Evolutionary conservation across 2,329 filamentous ascomycete species (phyloP).

Genomic region (Pseudogymnoascus sp.): DNA sequence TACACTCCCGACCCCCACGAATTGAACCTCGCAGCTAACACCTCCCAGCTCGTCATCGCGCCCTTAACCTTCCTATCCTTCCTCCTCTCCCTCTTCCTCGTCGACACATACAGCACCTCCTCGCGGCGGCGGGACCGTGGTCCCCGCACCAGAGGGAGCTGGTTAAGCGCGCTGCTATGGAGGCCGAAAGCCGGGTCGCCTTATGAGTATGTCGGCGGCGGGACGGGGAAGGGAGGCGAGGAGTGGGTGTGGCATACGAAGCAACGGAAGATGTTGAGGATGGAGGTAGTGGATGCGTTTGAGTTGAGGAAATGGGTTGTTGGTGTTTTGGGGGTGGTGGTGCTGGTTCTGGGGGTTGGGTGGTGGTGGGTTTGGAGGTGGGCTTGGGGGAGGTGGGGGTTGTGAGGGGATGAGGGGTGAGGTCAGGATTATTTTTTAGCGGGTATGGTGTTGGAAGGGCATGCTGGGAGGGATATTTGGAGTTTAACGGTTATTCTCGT

Average conservation of each 20-base stretch:
- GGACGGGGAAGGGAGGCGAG: constrained; percentile 11
- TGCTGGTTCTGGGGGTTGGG: constrained; percentile 12
- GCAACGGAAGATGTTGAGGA: constrained; percentile 27
- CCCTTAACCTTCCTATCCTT: constrained; percentile 28
- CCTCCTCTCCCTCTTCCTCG: constrained; percentile 27
- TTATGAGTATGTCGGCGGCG: constrained; percentile 20
- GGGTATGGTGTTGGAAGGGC: not conserved
- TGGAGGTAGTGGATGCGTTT: constrained; percentile 28
- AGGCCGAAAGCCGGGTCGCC: constrained; percentile 10
- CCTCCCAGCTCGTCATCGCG: constrained; percentile 24
- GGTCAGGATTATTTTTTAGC: constrained; percentile 1
- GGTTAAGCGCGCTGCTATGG: not conserved
- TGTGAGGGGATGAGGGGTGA: constrained; percentile 9
- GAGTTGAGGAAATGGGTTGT: constrained; percentile 24
- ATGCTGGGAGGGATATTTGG: not conserved
- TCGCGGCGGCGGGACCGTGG: not conserved
- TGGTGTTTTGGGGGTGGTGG: not conserved
- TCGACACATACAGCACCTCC: constrained; percentile 23
- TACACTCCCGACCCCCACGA: no score
- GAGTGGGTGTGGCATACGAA: constrained; percentile 28
- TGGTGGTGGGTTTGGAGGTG: not conserved
- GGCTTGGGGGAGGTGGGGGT: constrained; percentile 9
- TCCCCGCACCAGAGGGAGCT: not conserved
- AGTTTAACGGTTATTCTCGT: not conserved
- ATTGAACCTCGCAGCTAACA: not conserved